phyloP scores from a whole-genome alignment of 169 alveolate genomes.

The Cryptosporidium muris region DNA sequence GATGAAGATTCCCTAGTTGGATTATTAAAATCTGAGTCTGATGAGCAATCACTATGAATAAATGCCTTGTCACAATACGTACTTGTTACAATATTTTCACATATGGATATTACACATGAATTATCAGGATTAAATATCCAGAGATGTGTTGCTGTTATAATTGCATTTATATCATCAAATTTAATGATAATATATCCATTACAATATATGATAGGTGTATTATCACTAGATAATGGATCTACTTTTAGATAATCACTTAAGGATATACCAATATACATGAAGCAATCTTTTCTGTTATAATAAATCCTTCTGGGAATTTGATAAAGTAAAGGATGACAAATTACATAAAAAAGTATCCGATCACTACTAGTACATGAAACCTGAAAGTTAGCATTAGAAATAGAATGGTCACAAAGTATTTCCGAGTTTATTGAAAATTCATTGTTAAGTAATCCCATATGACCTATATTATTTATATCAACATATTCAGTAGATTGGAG shows the following conservation, averaged over 20 bases:
- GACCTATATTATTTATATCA: no score
- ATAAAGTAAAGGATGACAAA: conserved; percentile 26
- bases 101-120: conserved; percentile 2
- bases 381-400: no score
- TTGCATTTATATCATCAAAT: background rate
- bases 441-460: no score
- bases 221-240: conserved; percentile 18
- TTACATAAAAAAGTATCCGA: background rate
- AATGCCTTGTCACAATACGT: no score
- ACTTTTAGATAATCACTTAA: conserved; percentile 37
- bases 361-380: no score
- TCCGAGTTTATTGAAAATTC: no score
- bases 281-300: conserved; percentile 39
- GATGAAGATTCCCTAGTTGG: no score
- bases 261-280: conserved; percentile 35
- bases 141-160: conserved; percentile 23
- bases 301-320: conserved; percentile 46
- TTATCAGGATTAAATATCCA: conserved; percentile 46
- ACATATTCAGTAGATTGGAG: no score
- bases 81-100: background rate
- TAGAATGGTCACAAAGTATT: no score
- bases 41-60: no score
- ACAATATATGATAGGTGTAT: conserved; percentile 39
- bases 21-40: no score
- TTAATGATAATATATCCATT: conserved; percentile 36